phyloP scores from a whole-genome alignment of 129 eudicot species.

The Helianthus annuus region HanXRQr2.0-SUNRISE NC_035435.2:134274092-134274591 shows the following conservation, averaged over 20 bases:
- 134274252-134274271: conserved; percentile 25
- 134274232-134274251: conserved; percentile 21
- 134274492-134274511: conserved; percentile 43
- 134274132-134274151: conserved; percentile 34
- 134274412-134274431: conserved; percentile 11
- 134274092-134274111: conserved; percentile 7
- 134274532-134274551: conserved; percentile 29
- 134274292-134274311: conserved; percentile 36
- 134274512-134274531: conserved; percentile 31
- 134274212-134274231: conserved; percentile 25
- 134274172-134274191: conserved; percentile 25
- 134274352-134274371: conserved; percentile 2
- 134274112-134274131: conserved; percentile 21
- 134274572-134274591: conserved; percentile 9
- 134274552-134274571: conserved; percentile 17
- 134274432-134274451: not conserved
- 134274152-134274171: conserved; percentile 5
- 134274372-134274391: not conserved
- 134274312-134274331: not conserved
- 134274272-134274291: conserved; percentile 20
- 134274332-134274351: conserved; percentile 2
- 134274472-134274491: conserved; percentile 38
- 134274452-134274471: conserved; percentile 35
- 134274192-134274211: conserved; percentile 30
- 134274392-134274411: conserved; percentile 16